Percentiles rank a stretch among this genome's conserved stretches.
Conservation (phyloP, 169 alveolate genomes). For the Eimeria acervulina region DNA sequence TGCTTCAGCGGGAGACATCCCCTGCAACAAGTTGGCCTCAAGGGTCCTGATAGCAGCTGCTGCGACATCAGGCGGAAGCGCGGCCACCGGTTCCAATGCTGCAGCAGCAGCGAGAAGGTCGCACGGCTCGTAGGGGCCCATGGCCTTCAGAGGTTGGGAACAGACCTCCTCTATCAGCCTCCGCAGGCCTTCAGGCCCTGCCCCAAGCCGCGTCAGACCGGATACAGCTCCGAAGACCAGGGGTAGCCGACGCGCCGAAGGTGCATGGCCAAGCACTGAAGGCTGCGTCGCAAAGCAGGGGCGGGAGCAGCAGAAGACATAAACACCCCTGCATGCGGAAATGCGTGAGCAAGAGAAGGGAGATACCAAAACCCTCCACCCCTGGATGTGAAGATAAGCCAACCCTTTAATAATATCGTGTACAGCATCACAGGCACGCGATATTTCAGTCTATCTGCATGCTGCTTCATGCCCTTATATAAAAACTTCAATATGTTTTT, state of each 20-base stretch:
- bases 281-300: conserved; percentile 13
- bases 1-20: neutral
- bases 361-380: neutral
- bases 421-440: neutral
- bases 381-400: neutral
- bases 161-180: conserved; percentile 68
- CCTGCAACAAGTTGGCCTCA: conserved; percentile 37
- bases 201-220: conserved; percentile 40
- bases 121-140: conserved; percentile 65
- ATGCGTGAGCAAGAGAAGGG: neutral
- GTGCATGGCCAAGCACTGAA: conserved; percentile 57
- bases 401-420: neutral
- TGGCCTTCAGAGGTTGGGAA: neutral
- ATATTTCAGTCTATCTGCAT: neutral
- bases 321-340: neutral
- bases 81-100: conserved; percentile 50
- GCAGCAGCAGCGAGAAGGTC: conserved; percentile 45
- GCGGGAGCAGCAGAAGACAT: conserved; percentile 5
- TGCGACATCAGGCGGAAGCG: conserved; percentile 15
- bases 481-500: neutral
- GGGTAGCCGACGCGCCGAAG: conserved; percentile 54
- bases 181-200: conserved; percentile 44
- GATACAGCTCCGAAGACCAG: conserved; percentile 33
- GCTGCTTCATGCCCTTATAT: neutral
- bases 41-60: conserved; percentile 3